Conservation (phyloP, 2,329 filamentous ascomycete species). For the Colletotrichum nymphaeae region DNA sequence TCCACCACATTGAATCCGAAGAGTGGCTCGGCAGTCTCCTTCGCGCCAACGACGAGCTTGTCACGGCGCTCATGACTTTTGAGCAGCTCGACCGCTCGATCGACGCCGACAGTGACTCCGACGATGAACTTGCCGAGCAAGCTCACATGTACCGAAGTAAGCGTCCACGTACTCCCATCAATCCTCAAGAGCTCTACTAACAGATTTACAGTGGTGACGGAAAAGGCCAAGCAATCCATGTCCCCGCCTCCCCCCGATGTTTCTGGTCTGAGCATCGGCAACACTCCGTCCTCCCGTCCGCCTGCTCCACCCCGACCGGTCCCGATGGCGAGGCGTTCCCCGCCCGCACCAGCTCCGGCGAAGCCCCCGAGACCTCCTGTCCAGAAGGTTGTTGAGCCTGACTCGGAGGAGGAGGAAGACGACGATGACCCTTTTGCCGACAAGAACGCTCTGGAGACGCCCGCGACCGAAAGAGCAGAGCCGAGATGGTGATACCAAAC, state of each 20-base stretch:
- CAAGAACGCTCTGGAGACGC: slow-evolving; percentile 70
- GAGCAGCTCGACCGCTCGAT: slow-evolving; percentile 92
- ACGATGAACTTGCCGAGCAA: slow-evolving; percentile 75
- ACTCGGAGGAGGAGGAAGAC: slow-evolving; percentile 66
- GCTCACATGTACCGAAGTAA: slow-evolving; percentile 73
- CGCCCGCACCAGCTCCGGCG: slow-evolving; percentile 53
- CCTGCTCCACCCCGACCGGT: slow-evolving; percentile 60
- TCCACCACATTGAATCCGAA: slow-evolving; percentile 90
- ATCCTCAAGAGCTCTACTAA: slow-evolving; percentile 38
- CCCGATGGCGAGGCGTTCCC: slow-evolving; percentile 59
- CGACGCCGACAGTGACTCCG: slow-evolving; percentile 78
- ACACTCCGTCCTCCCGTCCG: slow-evolving; percentile 51
- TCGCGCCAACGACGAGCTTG: slow-evolving; percentile 95
- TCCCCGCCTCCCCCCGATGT: slow-evolving; percentile 57
- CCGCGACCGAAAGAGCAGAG: slow-evolving; percentile 29
- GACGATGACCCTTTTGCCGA: slow-evolving; percentile 92
- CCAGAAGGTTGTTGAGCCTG: slow-evolving; percentile 44
- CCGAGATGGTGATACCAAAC: slow-evolving; percentile 35
- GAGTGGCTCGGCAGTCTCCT: slow-evolving; percentile 92
- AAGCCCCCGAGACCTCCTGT: slow-evolving; percentile 48
- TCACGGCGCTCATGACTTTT: slow-evolving; percentile 91
- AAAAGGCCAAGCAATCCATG: slow-evolving; percentile 61
- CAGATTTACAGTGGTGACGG: slow-evolving; percentile 58
- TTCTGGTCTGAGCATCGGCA: slow-evolving; percentile 55
- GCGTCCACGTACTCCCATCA: neutral